Base-by-base conservation (phyloP, 768 basidiomycete species). In the Kwoniella sp. region DNA sequence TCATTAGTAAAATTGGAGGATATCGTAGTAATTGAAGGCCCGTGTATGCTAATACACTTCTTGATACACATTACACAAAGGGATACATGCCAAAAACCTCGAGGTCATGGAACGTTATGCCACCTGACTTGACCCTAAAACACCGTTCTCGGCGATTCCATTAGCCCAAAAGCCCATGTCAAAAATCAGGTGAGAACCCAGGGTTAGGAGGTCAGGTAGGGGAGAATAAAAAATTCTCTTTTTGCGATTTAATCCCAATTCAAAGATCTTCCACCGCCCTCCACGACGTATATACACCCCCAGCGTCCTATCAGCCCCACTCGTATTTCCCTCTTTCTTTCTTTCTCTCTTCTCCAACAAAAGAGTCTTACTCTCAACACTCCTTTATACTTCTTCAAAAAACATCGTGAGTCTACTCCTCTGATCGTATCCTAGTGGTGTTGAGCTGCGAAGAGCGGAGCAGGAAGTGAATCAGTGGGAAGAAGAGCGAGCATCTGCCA, bases 351-450 rank as follows among this genome's bases (percentile, higher is more conserved):
- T 63, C 54, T 46, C 33, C 44, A 52, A 12, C 54, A 55, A 46
- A 55, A 55, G 58, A 65, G 58, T 62, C 29, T 60, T 55, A 27
- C 60, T 60, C 64, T 58, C 46, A 55, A 56, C 29, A 55, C 48
- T 46, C 30, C 49, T 55, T n/a, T 46, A 33, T 26, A 37, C 44
- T 50, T 12, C n/a, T 44, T 27, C 47, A 50, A 50, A 49, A 60
- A 60, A 30, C 49, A 46, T 44, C 49, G 64, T 65, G 53, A 65
- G 52, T 60, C 40, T 19, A 19, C 40, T 19, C 8, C 3, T 44
- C 40, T 44, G 8, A 19, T 10, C 10, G 40, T 44, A 19, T 9
- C 17, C 40, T 44, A 15, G 13, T 3, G 40, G 10, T 44, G 40
- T 33, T 33, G 13, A 33, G 13, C 7, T 6, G 33, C 33, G 7